Base-by-base conservation (phyloP, 371 early-diverging fungal species). In the Haplosporangium sp. region DNA sequence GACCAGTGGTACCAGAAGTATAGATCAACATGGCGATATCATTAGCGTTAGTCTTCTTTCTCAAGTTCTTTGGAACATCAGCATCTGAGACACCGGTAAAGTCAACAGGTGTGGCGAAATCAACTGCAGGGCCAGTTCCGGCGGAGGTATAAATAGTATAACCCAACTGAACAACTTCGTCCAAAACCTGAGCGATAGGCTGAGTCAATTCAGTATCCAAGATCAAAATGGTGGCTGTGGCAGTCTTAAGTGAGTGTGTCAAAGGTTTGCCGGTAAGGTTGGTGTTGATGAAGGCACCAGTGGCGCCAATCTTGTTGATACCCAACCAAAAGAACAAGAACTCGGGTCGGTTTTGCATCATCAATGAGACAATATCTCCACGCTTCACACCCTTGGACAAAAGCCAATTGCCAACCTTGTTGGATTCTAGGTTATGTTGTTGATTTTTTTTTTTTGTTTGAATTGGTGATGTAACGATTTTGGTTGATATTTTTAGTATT, bases 1-100 rank as follows among this genome's bases (percentile, higher is more conserved):
- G 83, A 4, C 95, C 96, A 2, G 93, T 89, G 59, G 93, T 88
- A 65, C 99, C 98, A 69, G 94, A 93, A 8, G 99, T 99, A 75
- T 96, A 98, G 86, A 96, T 97, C 70, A 98, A 92, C 57, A 96
- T 94, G 63, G 93, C 93, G 20, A 94, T 62, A 61, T 92, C 92
- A 17, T 89, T 89, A 48, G 88, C 82, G 11, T 67, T 72, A 2
- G 90, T 81, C 55, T 71, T 75, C 50, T 57, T 71, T 40, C 82
- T 67, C 48, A 81, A 60, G 39, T 52, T 66, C 48, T 62, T 71
- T 44, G 82, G 82, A 65, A 75, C 45, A 7, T 65, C 62, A 9
- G 66, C 53, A 42, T 71, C 72, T 38, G 76, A 72, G 13, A 65
- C 47, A 0, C 52, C 66, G 2, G 61, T 52, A 17, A 81, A 60